Evolutionary conservation across 1,284 basidiomycete species (phyloP), one percentile per base, ranked within the genome.

Genomic region (Gyrodon tennesseensis): DNA sequence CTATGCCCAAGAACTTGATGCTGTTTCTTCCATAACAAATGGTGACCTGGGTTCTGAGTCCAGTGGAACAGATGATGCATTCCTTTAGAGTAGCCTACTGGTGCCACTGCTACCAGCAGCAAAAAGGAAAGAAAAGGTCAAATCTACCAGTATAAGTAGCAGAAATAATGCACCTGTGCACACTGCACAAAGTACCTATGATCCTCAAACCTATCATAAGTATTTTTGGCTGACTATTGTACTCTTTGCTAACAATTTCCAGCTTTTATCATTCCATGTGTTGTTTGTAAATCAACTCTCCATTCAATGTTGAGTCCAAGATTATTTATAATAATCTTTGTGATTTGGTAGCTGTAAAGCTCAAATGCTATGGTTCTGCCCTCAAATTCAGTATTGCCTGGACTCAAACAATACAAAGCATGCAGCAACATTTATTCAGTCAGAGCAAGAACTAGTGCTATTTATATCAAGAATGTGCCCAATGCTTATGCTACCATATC

Each of bases 181-280:
- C 3, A 13, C 61, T n/a, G 40, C 31, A 18, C 56, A 44, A 39
- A 54, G 62, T 59, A 59, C 46, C 44, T 60, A 63, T 23, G 21
- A 63, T 44, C 46, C 62, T 13, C 29, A 52, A 9, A 52, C 29
- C 4, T 52, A 29, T 31, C 8, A 12, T 15, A 31, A 52, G 49
- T 52, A 3, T 52, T 52, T 52, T 23, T 13, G 16, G 29, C 29
- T 37, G 37, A 37, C 13, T 37, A 37, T 37, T 13, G 12, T 37
- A 37, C 37, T 37, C 21, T 51, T 43, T 44, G 29, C 52, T 60
- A 55, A 60, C 37, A 13, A 51, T 63, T 60, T 13, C 51, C 11
- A 63, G 58, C 37, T 18, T 60, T 63, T 49, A 39, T 51, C n/a
- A 46, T 63, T 6, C 62, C 15, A 56, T 60, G 53, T 29, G 44